These are phyloP conservation scores for Ananas comosus DNA, from an alignment of 176 grass and related monocot species.

Conservation along the genomic window DNA sequence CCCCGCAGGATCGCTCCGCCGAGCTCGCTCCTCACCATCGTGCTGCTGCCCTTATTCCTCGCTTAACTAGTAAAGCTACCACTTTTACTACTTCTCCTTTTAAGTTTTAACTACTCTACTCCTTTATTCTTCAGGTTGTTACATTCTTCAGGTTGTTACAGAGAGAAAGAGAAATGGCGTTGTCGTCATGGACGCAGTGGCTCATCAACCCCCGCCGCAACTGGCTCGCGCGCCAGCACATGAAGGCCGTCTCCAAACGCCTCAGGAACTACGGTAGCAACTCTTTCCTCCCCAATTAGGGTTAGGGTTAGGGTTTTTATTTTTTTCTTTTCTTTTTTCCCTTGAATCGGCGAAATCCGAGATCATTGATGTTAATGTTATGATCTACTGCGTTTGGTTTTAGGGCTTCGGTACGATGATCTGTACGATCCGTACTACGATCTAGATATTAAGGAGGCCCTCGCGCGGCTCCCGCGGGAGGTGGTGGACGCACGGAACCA, in stretches of 20 bases:
- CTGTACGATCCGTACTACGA: conserved; percentile 71
- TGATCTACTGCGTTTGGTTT: neutral
- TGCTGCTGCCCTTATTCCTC: too few relatives aligned
- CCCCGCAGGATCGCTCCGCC: too few relatives aligned
- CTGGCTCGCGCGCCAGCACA: conserved; percentile 67
- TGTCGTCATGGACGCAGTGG: conserved; percentile 47
- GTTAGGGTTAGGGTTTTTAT: neutral
- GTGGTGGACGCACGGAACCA: conserved; percentile 87
- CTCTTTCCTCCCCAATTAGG: neutral
- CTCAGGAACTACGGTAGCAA: conserved; percentile 73
- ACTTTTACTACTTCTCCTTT: too few relatives aligned
- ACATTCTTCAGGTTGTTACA: too few relatives aligned
- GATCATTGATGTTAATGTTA: neutral
- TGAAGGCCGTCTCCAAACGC: conserved; percentile 53
- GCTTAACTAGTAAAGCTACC: too few relatives aligned
- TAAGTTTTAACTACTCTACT: too few relatives aligned
- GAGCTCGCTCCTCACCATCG: too few relatives aligned
- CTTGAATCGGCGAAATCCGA: conserved; percentile 3
- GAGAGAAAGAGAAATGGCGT: neutral
- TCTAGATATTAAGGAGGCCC: conserved; percentile 94
- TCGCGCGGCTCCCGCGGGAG: conserved; percentile 64
- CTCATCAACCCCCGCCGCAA: conserved; percentile 71
- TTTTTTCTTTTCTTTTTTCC: neutral
- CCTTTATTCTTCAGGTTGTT: too few relatives aligned
- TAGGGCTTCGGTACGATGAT: conserved; percentile 88